Percentiles rank a stretch among this genome's conserved stretches.
These are phyloP conservation scores for Ustilago lituana DNA, from an alignment of 1,284 basidiomycete species.

Conservation along the genomic window DNA sequence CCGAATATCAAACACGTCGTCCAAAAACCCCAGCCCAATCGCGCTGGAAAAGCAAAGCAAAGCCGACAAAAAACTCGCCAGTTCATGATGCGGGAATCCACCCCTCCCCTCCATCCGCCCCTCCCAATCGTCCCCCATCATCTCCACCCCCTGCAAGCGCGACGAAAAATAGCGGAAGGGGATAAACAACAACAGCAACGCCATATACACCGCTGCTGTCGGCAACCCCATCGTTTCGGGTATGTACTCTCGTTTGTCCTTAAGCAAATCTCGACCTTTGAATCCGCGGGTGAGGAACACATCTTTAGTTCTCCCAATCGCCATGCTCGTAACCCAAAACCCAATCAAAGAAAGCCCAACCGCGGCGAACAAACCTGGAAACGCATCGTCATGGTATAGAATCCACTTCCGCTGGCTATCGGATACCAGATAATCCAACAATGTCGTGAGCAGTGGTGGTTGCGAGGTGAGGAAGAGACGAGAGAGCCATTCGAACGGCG, in stretches of 20 bases:
- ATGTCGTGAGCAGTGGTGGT: slow-evolving; percentile 9
- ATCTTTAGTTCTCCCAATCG: slow-evolving; percentile 41
- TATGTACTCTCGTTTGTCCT: slow-evolving; percentile 69
- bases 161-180: slow-evolving; percentile 63
- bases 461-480: slow-evolving; percentile 7
- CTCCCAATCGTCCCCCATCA: slow-evolving; percentile 41
- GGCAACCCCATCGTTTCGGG: slow-evolving; percentile 93
- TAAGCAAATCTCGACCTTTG: slow-evolving; percentile 61
- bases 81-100: slow-evolving; percentile 88
- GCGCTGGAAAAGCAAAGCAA: slow-evolving; percentile 89
- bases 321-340: slow-evolving; percentile 31
- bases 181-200: slow-evolving; percentile 72
- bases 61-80: slow-evolving; percentile 91
- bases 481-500: slow-evolving; percentile 26
- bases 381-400: slow-evolving; percentile 39
- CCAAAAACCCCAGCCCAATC: slow-evolving; percentile 91
- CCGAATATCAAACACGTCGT: slow-evolving; percentile 97
- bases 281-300: slow-evolving; percentile 58
- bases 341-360: slow-evolving; percentile 46
- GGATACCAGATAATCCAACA: slow-evolving; percentile 7
- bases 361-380: slow-evolving; percentile 48
- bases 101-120: slow-evolving; percentile 62
- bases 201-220: slow-evolving; percentile 87
- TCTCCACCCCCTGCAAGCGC: slow-evolving; percentile 13
- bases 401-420: slow-evolving; percentile 2